Base-by-base conservation (phyloP, 768 basidiomycete genomes). In the Mycena belliarum region DNA sequence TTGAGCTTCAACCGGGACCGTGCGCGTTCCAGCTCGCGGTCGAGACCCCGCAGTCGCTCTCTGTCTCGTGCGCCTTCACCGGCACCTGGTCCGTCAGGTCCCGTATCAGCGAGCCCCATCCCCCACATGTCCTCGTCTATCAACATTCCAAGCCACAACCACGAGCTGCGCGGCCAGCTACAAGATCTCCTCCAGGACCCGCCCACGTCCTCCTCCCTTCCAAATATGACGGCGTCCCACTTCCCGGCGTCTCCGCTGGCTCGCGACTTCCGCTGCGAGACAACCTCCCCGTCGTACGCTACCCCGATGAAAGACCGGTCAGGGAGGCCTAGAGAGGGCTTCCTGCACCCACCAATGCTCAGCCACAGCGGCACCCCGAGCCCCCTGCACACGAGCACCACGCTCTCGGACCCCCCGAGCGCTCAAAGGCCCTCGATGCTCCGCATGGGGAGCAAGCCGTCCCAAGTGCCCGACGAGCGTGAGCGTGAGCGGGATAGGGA, bases 101-200 rank as follows among this genome's bases (percentile, higher is more conserved):
- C 37, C 37, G 18, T n/a, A n/a, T n/a, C 37, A 3, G 37, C 37
- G 37, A n/a, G 37, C 18, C 37, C 37, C 18, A n/a, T 38, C 2
- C 18, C 37, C 18, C 20, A 16, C 37, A 38, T 38, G 37, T 38
- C 37, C 4, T 38, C 37, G 18, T 38, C 37, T n/a, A 38, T 66
- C 40, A 61, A 62, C 35, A 59, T 55, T 40, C 63, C 64, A 37
- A 55, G 63, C 32, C 67, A 68, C 44, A 69, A 74, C 41, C 66
- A 73, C 43, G 67, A 63, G 43, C 64, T 75, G 41, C 71, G 73
- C 32, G 69, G 69, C 35, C 76, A 79, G 56, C 67, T 86, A 9
- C 72, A 79, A 28, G 79, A 82, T 56, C 70, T 85, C 11, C 75
- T 85, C 14, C 74, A 73, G 45, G 78, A 79, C 50, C 69, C 76